Evolutionary conservation across 495 filamentous ascomycete species (phyloP), one percentile per base, ranked within the genome.

Genomic region (Glonium stellatum): DNA sequence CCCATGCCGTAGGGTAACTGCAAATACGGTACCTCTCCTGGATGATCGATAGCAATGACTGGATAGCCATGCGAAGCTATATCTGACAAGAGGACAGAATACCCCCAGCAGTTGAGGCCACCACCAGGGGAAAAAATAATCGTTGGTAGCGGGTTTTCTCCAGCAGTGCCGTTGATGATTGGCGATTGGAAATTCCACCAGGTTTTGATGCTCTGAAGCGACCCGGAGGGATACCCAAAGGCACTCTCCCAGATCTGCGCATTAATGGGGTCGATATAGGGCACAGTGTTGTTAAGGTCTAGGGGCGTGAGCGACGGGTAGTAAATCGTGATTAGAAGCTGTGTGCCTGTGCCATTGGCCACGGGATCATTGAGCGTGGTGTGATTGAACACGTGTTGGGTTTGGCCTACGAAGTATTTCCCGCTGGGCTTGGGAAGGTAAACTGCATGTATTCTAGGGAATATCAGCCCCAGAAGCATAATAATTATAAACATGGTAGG

Each of bases 41-140:
- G 63, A 41, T 65, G 63, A 42, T 65, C 63, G 37, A 65, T 19
- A 3, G 54, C 47, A 1, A 61, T 46, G 11, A 65, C 59, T 4
- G 58, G 58, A 50, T 61, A 65, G 21, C 63, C 63, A 5, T 65
- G 44, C 12, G 63, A 65, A 13, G 63, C 63, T 15, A 65, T 36
- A 6, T 61, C 48, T 1, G 63, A 25, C n/a, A 62, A 2, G 27
- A 15, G 11, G 39, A 42, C 58, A 48, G 54, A 55, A 65, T 65
- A 1, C 51, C 46, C 1, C 25, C 52, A 35, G 54, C n/a, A n/a
- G n/a, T n/a, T 60, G 12, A 23, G 34, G 47, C 63, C 54, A 18
- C 47, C 58, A 21, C 58, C 63, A 25, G 63, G 53, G 13, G 54
- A 58, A 23, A 65, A 54, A 34, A 65, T 46, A 9, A 61, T 25